Percentiles rank a stretch among this genome's conserved stretches.
Evolutionary conservation across 768 basidiomycete species (phyloP).

Genomic region (Clavaria fumosa): DNA sequence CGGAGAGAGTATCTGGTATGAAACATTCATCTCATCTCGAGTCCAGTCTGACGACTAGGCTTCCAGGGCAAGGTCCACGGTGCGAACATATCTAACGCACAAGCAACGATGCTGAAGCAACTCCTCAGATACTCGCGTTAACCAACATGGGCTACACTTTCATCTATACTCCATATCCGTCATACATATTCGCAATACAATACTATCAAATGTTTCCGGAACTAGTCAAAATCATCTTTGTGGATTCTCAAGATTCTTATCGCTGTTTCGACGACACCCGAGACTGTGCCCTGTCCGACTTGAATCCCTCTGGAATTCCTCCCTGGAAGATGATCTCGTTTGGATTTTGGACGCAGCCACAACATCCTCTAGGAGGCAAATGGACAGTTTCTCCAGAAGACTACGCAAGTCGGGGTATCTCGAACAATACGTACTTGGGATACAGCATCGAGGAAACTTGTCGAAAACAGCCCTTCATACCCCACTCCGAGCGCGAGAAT

Average conservation of each 20-base stretch:
- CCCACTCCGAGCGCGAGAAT: constrained; percentile 14
- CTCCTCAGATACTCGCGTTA: constrained; percentile 14
- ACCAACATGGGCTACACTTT: constrained; percentile 14
- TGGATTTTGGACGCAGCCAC: constrained; percentile 13
- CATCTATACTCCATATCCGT: neutral
- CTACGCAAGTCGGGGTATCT: constrained; percentile 4
- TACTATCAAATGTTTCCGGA: constrained; percentile 20
- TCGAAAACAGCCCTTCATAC: constrained; percentile 12
- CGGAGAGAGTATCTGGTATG: constrained; percentile 21
- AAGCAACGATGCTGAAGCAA: constrained; percentile 11
- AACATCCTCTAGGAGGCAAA: constrained; percentile 14
- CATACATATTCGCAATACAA: constrained; percentile 8
- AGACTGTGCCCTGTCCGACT: constrained; percentile 15
- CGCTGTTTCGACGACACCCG: constrained; percentile 3
- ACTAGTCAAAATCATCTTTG: constrained; percentile 18
- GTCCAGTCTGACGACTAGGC: neutral
- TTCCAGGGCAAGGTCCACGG: constrained; percentile 13
- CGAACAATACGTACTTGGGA: constrained; percentile 11
- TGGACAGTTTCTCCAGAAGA: constrained; percentile 22
- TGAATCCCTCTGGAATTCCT: constrained; percentile 21
- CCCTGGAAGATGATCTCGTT: constrained; percentile 24
- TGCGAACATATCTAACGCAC: neutral
- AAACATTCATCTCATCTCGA: neutral
- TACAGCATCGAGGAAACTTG: constrained; percentile 22
- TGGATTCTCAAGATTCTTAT: neutral